A percentile compares a stretch with the other conserved stretches of the same genome.
phyloP scores from a whole-genome alignment of 2,329 filamentous ascomycete species.

The Colletotrichum navitas region DNA sequence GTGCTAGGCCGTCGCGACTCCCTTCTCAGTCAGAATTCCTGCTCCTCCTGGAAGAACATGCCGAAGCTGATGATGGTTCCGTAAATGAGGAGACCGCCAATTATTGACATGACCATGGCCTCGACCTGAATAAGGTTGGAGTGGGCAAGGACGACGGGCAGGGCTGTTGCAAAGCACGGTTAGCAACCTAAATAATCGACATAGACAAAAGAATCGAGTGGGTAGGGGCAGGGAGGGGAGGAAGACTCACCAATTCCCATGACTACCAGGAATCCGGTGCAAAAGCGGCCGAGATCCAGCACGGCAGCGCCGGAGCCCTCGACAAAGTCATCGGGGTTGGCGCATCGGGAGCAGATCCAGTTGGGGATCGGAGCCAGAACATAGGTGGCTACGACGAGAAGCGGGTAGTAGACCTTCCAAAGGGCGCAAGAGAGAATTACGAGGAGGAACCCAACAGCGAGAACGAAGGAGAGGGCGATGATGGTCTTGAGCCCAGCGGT shows the following conservation, averaged over 20 bases:
- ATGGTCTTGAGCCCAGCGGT: constrained; percentile 98
- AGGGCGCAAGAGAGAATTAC: constrained; percentile 98
- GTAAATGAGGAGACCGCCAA: constrained; percentile 94
- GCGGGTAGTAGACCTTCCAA: constrained; percentile 93
- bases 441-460: constrained; percentile 97
- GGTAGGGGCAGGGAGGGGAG: background rate
- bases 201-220: background rate
- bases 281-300: constrained; percentile 93
- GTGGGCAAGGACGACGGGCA: constrained; percentile 90
- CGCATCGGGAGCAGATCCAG: constrained; percentile 91
- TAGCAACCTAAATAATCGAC: constrained; percentile 15
- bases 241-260: constrained; percentile 94
- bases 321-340: constrained; percentile 96
- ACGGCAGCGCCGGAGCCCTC: constrained; percentile 84
- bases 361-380: constrained; percentile 94
- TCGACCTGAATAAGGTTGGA: constrained; percentile 83
- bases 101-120: constrained; percentile 95
- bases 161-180: constrained; percentile 65
- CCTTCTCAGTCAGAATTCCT: constrained; percentile 79
- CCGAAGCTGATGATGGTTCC: constrained; percentile 98
- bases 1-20: background rate
- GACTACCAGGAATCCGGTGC: constrained; percentile 94
- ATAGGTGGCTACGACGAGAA: constrained; percentile 96
- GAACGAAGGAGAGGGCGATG: constrained; percentile 98
- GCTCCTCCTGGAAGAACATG: constrained; percentile 98